A percentile compares a stretch with the other conserved stretches of the same genome.
phyloP scores from a whole-genome alignment of 2,329 filamentous ascomycete genomes.

The Fusarium oxysporum region DNA sequence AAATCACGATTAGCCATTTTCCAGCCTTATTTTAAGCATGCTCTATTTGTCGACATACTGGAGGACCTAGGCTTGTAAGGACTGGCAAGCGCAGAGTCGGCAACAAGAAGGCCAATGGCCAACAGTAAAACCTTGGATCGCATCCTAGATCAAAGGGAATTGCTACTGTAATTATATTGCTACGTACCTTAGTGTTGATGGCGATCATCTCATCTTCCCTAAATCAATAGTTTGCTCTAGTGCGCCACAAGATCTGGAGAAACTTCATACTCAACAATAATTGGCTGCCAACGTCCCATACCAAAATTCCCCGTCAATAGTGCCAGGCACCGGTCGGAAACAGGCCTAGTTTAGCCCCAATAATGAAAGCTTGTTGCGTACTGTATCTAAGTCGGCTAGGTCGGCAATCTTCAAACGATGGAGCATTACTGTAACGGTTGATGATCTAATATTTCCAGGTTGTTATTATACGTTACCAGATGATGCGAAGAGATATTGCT shows the following conservation, averaged over 20 bases:
- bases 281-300: background rate
- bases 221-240: background rate
- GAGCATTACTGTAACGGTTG: background rate
- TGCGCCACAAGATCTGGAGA: background rate
- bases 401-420: background rate
- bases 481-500: background rate
- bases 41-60: background rate
- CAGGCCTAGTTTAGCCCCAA: background rate
- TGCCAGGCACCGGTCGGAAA: background rate
- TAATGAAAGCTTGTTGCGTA: background rate
- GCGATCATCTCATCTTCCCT: background rate
- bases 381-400: too few species aligned
- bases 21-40: too few species aligned
- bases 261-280: background rate
- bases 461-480: background rate
- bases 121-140: background rate
- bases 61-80: background rate
- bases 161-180: background rate
- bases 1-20: too few species aligned
- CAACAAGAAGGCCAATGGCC: background rate
- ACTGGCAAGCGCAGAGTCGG: background rate
- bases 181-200: background rate
- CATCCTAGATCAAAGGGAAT: background rate
- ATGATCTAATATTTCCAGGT: background rate
- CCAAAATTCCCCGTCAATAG: too few species aligned